Percentiles rank a stretch among this genome's conserved stretches.
phyloP scores from a whole-genome alignment of 2,329 filamentous ascomycete species.

The Xylariaceae sp. region DNA sequence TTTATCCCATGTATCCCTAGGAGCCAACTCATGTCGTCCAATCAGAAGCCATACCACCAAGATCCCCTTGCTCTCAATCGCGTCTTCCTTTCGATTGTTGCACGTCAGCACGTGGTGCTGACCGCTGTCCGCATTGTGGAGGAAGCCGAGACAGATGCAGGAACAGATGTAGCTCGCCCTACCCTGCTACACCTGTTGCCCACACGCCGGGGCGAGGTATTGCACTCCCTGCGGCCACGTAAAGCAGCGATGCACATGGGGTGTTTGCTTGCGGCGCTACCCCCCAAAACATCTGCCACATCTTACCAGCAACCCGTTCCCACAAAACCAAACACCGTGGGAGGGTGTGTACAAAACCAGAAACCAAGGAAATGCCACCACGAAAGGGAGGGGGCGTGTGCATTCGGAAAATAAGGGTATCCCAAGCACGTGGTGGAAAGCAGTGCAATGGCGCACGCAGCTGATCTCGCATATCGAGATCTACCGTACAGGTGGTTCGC shows the following conservation, averaged over 20 bases:
- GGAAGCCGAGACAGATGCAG: slow-evolving; percentile 28
- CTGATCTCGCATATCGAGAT: slow-evolving; percentile 27
- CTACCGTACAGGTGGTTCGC: slow-evolving; percentile 22
- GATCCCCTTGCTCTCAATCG: slow-evolving; percentile 30
- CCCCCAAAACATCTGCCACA: slow-evolving; percentile 28
- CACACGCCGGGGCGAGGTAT: slow-evolving; percentile 27
- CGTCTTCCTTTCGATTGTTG: slow-evolving; percentile 23
- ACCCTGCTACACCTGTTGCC: slow-evolving; percentile 21
- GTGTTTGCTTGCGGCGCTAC: slow-evolving; percentile 33
- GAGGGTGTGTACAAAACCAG: slow-evolving; percentile 28
- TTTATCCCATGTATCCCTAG: slow-evolving; percentile 35
- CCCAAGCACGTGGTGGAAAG: slow-evolving; percentile 16
- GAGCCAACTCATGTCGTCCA: slow-evolving; percentile 39
- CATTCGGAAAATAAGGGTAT: slow-evolving; percentile 21
- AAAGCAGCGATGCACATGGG: slow-evolving; percentile 39
- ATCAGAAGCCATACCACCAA: slow-evolving; percentile 50
- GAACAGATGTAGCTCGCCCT: slow-evolving; percentile 29
- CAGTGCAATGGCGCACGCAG: slow-evolving; percentile 16
- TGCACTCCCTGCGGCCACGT: slow-evolving; percentile 20
- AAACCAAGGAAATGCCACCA: slow-evolving; percentile 17
- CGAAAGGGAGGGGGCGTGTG: slow-evolving; percentile 29
- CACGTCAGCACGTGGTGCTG: slow-evolving; percentile 25
- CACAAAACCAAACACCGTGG: slow-evolving; percentile 22
- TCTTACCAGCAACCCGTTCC: slow-evolving; percentile 20
- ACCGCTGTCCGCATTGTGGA: slow-evolving; percentile 23